phyloP scores from a whole-genome alignment of 352 stramenopile genomes.

The Phytophthora boehmeriae region DNA sequence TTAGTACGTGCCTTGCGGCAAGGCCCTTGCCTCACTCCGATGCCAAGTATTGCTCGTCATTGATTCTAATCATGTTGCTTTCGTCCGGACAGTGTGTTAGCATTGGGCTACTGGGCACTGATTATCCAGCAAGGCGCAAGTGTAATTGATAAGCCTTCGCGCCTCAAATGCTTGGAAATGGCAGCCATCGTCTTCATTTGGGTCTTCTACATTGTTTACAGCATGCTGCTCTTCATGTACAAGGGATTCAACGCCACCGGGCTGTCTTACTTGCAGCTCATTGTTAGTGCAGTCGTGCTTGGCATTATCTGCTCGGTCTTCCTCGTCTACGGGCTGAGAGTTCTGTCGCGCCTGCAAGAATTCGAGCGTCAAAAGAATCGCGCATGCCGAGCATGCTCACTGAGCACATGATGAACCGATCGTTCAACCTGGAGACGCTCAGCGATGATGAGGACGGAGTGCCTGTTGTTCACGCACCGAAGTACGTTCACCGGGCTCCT shows the following conservation, averaged over 20 bases:
- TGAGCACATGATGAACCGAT: conserved; percentile 16
- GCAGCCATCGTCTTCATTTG: conserved; percentile 27
- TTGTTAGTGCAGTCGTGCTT: conserved; percentile 26
- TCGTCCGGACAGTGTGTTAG: conserved; percentile 19
- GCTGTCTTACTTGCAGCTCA: conserved; percentile 26
- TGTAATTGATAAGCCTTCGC: conserved; percentile 9
- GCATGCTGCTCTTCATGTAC: conserved; percentile 31
- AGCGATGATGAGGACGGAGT: conserved; percentile 32
- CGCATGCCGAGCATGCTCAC: conserved; percentile 16
- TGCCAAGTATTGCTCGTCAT: background rate
- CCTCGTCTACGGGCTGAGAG: conserved; percentile 31
- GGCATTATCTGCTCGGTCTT: conserved; percentile 31
- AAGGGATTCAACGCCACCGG: conserved; percentile 36
- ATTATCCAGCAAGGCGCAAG: conserved; percentile 37
- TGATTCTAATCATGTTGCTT: background rate
- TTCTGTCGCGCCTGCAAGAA: conserved; percentile 28
- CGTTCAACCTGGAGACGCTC: conserved; percentile 29
- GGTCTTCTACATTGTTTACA: conserved; percentile 33
- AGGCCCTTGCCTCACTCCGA: too few species aligned
- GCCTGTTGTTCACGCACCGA: conserved; percentile 18
- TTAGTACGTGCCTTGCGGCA: conserved; percentile 43
- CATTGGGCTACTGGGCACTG: conserved; percentile 34
- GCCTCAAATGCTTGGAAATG: conserved; percentile 28
- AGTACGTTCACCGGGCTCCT: background rate
- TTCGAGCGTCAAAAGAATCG: conserved; percentile 25